Evolutionary conservation across 2,329 filamentous ascomycete genomes (phyloP).

Genomic region (Trichoderma sp.): DNA sequence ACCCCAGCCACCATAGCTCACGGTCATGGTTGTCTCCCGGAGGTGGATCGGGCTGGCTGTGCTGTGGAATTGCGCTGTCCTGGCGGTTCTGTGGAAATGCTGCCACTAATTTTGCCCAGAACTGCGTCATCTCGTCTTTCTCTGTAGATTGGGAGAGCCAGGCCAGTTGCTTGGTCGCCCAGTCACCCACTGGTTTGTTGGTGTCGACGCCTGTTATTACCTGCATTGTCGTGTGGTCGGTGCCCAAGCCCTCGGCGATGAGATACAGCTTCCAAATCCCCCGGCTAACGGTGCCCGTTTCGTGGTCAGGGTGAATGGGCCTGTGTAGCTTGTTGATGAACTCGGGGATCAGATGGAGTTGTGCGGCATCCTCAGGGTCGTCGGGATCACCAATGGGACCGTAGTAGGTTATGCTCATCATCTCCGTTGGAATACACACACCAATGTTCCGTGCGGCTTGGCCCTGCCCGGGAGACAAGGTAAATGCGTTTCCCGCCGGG

Average conservation of each 20-base stretch:
- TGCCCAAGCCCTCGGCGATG: constrained; percentile 8
- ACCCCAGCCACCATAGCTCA: constrained; percentile 15
- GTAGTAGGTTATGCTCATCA: not conserved
- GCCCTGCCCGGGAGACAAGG: not conserved
- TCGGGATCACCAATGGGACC: not conserved
- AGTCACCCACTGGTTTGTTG: not conserved
- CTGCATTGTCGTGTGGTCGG: not conserved
- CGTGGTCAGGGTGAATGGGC: not conserved
- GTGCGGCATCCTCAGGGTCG: constrained; percentile 2
- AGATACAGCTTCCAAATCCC: constrained; percentile 16
- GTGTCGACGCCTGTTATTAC: not conserved
- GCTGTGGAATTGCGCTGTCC: too few relatives aligned
- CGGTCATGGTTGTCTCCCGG: not conserved
- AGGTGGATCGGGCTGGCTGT: too few relatives aligned
- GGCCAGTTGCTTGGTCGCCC: not conserved
- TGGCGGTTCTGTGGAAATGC: not conserved
- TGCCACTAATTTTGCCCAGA: not conserved
- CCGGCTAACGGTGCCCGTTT: not conserved
- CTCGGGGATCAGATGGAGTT: constrained; percentile 8
- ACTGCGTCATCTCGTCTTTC: not conserved
- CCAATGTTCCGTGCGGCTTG: constrained; percentile 5
- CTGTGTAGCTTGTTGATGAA: constrained; percentile 9
- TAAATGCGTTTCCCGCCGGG: not conserved
- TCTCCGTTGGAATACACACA: not conserved
- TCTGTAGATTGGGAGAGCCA: not conserved